A percentile compares a stretch with the other conserved stretches of the same genome.
Conservation (phyloP, 306 rosid species). For the Citrullus amarus region DNA sequence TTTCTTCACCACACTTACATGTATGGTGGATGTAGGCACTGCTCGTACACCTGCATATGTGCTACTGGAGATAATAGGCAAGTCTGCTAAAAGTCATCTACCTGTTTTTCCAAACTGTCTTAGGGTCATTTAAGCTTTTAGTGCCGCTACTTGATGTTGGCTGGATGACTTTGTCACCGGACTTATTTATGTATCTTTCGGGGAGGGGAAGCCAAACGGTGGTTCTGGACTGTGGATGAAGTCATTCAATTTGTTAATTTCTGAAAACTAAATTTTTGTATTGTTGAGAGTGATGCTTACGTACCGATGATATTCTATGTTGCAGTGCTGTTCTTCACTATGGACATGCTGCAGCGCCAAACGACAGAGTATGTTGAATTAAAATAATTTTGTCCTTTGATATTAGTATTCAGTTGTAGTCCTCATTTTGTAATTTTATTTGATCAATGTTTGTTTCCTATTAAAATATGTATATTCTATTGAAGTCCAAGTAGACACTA, state of each 20-base stretch:
- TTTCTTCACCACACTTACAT: constrained; percentile 94
- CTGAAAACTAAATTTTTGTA: background rate
- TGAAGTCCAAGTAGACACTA: background rate
- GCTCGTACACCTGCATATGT: constrained; percentile 93
- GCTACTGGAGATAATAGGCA: constrained; percentile 85
- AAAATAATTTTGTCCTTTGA: constrained; percentile 2
- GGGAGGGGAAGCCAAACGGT: background rate
- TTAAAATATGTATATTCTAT: no score
- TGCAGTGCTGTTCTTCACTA: constrained; percentile 87
- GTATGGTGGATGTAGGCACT: constrained; percentile 97
- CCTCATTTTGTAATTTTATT: no score
- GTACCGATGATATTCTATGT: constrained; percentile 17
- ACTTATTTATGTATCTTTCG: background rate
- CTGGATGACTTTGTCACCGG: background rate
- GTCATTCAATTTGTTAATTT: background rate
- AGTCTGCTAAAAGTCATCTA: background rate
- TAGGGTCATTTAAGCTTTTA: background rate
- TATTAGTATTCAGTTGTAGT: background rate
- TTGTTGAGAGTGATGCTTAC: background rate
- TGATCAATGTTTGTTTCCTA: no score
- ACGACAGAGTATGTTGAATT: constrained; percentile 49
- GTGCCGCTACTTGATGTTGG: background rate
- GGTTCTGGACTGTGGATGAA: background rate
- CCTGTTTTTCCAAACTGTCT: background rate
- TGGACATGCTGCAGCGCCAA: constrained; percentile 95